phyloP scores from a whole-genome alignment of 305 asterid species.

The Stenogyne calaminthoides region DNA sequence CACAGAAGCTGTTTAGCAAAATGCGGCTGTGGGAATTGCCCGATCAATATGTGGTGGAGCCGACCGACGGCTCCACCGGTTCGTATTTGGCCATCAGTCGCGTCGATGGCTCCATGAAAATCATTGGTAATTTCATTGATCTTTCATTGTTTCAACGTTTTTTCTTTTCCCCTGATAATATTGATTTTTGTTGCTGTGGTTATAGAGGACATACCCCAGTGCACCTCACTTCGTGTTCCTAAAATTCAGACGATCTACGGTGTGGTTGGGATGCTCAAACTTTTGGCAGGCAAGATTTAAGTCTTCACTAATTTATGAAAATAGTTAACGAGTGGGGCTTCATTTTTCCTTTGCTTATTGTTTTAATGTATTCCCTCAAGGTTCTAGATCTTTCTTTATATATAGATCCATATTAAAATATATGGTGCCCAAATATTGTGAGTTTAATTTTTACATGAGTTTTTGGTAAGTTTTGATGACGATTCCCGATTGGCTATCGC shows the following conservation, averaged over 20 bases:
- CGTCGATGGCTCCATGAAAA: constrained; percentile 80
- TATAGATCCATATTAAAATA: constrained; percentile 9
- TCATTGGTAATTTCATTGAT: constrained; percentile 48
- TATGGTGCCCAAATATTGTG: constrained; percentile 8
- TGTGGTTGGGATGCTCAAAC: constrained; percentile 91
- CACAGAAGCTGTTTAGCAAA: constrained; percentile 71
- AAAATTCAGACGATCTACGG: constrained; percentile 87
- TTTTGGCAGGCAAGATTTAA: constrained; percentile 73
- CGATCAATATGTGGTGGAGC: constrained; percentile 91
- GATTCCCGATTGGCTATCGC: not conserved
- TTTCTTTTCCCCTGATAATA: not conserved
- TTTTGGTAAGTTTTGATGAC: constrained; percentile 7
- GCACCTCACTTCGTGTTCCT: constrained; percentile 83
- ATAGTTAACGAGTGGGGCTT: constrained; percentile 14
- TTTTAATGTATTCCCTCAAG: not conserved
- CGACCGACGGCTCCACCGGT: constrained; percentile 84
- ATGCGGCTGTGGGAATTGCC: constrained; percentile 99
- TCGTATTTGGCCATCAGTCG: constrained; percentile 74
- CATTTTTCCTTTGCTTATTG: not conserved
- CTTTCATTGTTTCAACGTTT: not conserved
- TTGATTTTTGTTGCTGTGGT: constrained; percentile 10
- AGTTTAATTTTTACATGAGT: not conserved
- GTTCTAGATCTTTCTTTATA: constrained; percentile 1
- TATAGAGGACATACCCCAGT: constrained; percentile 75
- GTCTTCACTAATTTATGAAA: not conserved